phyloP scores from a whole-genome alignment of 208 protist genomes.

The Leishmania guyanensis region DNA sequence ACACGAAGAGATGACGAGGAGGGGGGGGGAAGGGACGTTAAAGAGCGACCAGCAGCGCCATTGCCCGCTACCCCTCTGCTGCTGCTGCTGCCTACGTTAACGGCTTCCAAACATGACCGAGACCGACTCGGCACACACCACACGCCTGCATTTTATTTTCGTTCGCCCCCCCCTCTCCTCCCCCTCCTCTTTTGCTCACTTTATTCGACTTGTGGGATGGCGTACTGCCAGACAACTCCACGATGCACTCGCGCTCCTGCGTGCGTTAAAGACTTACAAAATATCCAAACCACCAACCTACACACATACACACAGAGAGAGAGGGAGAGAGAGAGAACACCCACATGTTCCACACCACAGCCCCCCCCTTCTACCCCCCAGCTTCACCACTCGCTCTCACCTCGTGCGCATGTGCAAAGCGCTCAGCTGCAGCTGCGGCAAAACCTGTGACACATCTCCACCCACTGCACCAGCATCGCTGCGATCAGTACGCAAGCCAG shows the following conservation, averaged over 20 bases:
- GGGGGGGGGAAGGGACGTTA: background rate
- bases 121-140: background rate
- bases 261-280: background rate
- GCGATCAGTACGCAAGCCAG: constrained; percentile 6
- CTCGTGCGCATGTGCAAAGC: background rate
- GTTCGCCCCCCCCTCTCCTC: too few relatives aligned
- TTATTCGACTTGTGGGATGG: background rate
- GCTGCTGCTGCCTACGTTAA: background rate
- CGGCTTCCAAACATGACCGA: background rate
- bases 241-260: background rate
- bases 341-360: background rate
- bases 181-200: background rate
- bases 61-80: background rate
- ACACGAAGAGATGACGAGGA: background rate
- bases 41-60: background rate
- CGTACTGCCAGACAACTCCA: background rate
- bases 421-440: constrained; percentile 17
- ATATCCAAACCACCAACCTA: background rate
- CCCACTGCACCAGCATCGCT: constrained; percentile 36
- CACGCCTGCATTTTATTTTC: too few relatives aligned
- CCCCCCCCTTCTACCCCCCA: background rate
- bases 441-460: constrained; percentile 28
- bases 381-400: background rate
- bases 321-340: background rate
- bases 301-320: background rate